Evolutionary conservation across 2,329 filamentous ascomycete species (phyloP), one percentile per base, ranked within the genome.

Genomic region (Aspergillus versicolor): DNA sequence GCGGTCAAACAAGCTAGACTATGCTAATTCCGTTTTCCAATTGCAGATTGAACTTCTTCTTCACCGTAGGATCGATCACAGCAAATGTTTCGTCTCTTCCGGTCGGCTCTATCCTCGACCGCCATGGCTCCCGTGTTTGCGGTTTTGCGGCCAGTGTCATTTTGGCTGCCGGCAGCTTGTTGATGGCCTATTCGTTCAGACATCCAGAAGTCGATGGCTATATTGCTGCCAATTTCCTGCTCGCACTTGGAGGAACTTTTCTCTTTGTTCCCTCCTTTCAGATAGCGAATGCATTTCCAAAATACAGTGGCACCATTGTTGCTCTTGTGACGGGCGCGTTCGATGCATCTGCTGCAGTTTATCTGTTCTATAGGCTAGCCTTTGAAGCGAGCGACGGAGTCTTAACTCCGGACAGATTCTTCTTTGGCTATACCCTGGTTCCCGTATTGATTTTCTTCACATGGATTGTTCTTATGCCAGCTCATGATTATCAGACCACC

Each of bases 11-110:
- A 30, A 22, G 24, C 12, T 32, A 12, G 9, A 13, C 38, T 2
- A 37, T 44, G 38, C 51, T 64, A 37, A 62, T 52, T 15, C 21
- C n/a, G 15, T 13, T 15, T 15, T 32, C 21, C 24, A 17, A 32
- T 15, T 41, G 37, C 54, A 77, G 75, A 61, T 81, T 96, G 57
- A 96, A 96, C 70, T 78, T 96, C 66, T 96, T 96, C 88, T 96
- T 96, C 79, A 94, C 91, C 9, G 83, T 92, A 38, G 91, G 92
- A 24, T 92, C 91, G 22, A 92, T 96, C 3, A 89, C 85, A 9
- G 94, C 92, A 44, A 96, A 96, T 67, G 88, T 96, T 17, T 90
- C 87, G 43, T 91, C 92, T 37, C 81, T 96, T 2, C 89, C 91
- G 1, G 86, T 96, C 24, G 92, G 92, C 22, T 89, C 90, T 5